phyloP scores from a whole-genome alignment of 208 protist genomes.

The Leishmania guyanensis region DNA sequence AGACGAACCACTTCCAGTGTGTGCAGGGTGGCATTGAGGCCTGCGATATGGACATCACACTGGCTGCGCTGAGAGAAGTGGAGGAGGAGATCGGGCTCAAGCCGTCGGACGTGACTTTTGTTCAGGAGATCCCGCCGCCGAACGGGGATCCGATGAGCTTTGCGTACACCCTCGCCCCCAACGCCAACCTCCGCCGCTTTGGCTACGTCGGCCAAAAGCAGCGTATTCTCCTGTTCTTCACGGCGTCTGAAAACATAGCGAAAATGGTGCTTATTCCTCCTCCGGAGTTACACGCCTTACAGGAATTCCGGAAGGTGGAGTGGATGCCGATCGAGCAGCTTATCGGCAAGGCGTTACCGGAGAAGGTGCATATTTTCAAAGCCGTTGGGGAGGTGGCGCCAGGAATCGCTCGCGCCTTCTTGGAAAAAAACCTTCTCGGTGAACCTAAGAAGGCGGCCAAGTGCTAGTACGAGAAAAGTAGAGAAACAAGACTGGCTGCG shows the following conservation, averaged over 20 bases:
- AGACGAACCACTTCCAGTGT: constrained; percentile 50
- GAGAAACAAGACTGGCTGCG: background rate
- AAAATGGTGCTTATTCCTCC: constrained; percentile 67
- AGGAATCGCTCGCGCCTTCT: constrained; percentile 40
- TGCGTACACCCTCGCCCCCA: constrained; percentile 50
- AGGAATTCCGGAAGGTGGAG: constrained; percentile 60
- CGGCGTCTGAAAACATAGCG: constrained; percentile 37
- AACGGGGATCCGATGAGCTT: constrained; percentile 66
- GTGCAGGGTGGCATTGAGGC: constrained; percentile 83
- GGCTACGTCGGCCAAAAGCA: constrained; percentile 82
- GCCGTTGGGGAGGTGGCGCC: constrained; percentile 41
- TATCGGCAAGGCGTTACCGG: constrained; percentile 19
- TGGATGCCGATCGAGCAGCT: constrained; percentile 56
- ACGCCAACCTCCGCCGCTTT: constrained; percentile 63
- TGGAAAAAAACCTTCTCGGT: constrained; percentile 16
- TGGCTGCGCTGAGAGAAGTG: constrained; percentile 69
- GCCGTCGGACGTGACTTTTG: constrained; percentile 51
- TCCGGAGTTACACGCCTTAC: constrained; percentile 39
- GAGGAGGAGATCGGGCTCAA: constrained; percentile 76
- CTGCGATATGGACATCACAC: constrained; percentile 47
- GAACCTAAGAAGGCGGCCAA: constrained; percentile 8
- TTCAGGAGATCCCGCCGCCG: constrained; percentile 70
- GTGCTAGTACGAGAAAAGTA: background rate
- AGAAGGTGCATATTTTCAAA: constrained; percentile 77
- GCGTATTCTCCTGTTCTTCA: constrained; percentile 77